These are phyloP conservation scores for Boletus subcaerulescens DNA, from an alignment of 768 basidiomycete species.

Conservation along the genomic window DNA sequence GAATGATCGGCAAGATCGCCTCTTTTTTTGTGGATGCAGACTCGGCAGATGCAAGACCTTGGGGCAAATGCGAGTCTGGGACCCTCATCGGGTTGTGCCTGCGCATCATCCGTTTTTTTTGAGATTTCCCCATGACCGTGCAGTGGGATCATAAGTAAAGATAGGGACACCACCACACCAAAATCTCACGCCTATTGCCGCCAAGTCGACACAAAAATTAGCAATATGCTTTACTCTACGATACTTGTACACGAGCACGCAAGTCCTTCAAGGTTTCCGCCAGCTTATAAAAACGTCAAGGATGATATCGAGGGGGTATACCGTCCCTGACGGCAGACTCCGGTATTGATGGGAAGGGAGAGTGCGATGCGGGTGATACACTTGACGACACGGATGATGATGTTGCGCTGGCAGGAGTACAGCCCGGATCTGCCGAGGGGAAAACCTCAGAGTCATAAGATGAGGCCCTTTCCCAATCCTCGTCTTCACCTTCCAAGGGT, in stretches of 20 bases:
- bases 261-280: slow-evolving; percentile 8
- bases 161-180: neutral
- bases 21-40: slow-evolving; percentile 73
- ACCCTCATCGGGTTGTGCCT: slow-evolving; percentile 93
- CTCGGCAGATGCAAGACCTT: slow-evolving; percentile 73
- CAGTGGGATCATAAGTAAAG: neutral
- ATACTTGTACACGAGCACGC: slow-evolving; percentile 21
- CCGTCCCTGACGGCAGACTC: slow-evolving; percentile 10
- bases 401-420: neutral
- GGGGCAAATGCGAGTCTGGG: slow-evolving; percentile 86
- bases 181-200: slow-evolving; percentile 1
- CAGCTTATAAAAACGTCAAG: slow-evolving; percentile 15
- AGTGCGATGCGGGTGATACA: neutral
- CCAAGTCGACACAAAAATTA: slow-evolving; percentile 21
- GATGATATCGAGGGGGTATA: slow-evolving; percentile 29
- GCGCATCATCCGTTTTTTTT: slow-evolving; percentile 81
- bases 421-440: slow-evolving; percentile 1
- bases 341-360: slow-evolving; percentile 4
- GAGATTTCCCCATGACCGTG: slow-evolving; percentile 81
- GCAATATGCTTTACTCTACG: slow-evolving; percentile 15
- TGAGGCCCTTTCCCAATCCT: slow-evolving; percentile 21
- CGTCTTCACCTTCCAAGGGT: slow-evolving; percentile 23
- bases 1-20: slow-evolving; percentile 82
- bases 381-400: neutral
- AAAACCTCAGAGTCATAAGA: neutral